Evolutionary conservation across 805 yeast species (phyloP).

Genomic region (Barnettozyma salicaria): DNA sequence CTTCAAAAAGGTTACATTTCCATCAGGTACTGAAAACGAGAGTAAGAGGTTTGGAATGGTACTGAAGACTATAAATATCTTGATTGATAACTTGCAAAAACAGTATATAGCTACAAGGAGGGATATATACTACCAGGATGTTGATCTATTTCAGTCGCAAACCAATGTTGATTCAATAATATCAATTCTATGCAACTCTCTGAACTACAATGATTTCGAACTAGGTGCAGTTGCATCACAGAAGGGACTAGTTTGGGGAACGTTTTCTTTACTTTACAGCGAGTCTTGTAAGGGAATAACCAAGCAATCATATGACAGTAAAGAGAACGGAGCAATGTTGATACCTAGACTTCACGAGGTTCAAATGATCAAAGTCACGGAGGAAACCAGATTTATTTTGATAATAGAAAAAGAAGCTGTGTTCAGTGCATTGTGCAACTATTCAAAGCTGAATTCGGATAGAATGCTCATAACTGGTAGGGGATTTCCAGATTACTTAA

Average conservation of each 20-base stretch:
- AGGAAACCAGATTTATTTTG: conserved; percentile 27
- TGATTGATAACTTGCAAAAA: conserved; percentile 17
- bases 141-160: conserved; percentile 45
- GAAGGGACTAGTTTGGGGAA: conserved; percentile 51
- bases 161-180: conserved; percentile 36
- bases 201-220: conserved; percentile 34
- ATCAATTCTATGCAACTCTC: conserved; percentile 32
- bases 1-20: conserved; percentile 13
- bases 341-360: conserved; percentile 36
- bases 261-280: conserved; percentile 17
- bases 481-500: conserved; percentile 62
- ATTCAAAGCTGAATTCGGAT: conserved; percentile 13
- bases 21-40: conserved; percentile 10
- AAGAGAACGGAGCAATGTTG: conserved; percentile 24
- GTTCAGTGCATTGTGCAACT: conserved; percentile 29
- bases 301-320: conserved; percentile 4
- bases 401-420: conserved; percentile 53
- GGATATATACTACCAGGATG: conserved; percentile 61
- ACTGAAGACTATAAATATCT: conserved; percentile 11
- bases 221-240: conserved; percentile 52
- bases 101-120: conserved; percentile 34
- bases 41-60: conserved; percentile 11
- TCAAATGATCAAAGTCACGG: conserved; percentile 8
- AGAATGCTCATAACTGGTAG: conserved; percentile 52
- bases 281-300: conserved; percentile 9